Evolutionary conservation across 1,284 basidiomycete species (phyloP).

Genomic region (Hemileia vastatrix): DNA sequence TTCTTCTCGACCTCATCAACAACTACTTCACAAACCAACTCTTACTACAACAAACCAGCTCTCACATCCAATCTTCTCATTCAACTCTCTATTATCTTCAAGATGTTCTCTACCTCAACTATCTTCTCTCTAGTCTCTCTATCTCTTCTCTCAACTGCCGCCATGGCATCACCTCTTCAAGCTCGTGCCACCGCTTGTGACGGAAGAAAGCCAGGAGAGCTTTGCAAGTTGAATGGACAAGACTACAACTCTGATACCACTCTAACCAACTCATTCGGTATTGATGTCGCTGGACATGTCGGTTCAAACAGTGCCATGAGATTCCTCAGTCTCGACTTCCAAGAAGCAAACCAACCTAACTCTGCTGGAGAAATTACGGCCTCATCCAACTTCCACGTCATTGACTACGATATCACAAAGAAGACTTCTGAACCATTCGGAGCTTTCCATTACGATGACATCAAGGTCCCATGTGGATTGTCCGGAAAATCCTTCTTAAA

Average conservation of each 20-base stretch:
- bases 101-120: background rate
- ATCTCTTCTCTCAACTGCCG: background rate
- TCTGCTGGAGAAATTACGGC: too few species aligned
- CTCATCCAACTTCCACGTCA: too few species aligned
- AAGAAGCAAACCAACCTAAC: background rate
- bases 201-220: background rate
- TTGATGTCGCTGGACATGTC: background rate
- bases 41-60: background rate
- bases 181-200: background rate
- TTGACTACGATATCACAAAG: too few species aligned
- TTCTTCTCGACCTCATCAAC: too few species aligned
- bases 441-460: too few species aligned
- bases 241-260: background rate
- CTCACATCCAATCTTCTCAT: background rate
- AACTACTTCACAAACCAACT: background rate
- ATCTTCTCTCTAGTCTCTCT: background rate
- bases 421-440: too few species aligned
- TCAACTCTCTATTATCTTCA: background rate
- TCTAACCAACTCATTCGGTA: background rate
- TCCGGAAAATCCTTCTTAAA: background rate
- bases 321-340: background rate
- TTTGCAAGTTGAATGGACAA: background rate
- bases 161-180: background rate
- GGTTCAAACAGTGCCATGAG: background rate
- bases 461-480: background rate